Conservation (phyloP, 2,329 filamentous ascomycete species). For the Arachnopeziza araneosa region DNA sequence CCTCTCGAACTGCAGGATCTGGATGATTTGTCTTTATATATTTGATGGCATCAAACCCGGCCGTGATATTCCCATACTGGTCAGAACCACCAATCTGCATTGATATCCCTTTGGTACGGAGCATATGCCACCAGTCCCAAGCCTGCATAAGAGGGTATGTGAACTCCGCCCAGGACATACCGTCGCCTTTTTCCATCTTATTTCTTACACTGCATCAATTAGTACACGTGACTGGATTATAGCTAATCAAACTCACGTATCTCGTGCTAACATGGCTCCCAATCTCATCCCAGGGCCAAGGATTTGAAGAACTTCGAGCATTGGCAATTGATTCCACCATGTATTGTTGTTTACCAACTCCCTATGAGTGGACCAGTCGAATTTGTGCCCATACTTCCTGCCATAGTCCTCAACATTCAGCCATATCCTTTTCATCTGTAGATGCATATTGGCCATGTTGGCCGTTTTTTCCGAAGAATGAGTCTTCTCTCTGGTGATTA, state of each 20-base stretch:
- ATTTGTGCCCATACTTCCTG: constrained; percentile 57
- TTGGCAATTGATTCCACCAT: constrained; percentile 70
- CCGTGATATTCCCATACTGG: constrained; percentile 92
- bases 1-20: constrained; percentile 38
- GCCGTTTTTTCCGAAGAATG: constrained; percentile 47
- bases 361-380: constrained; percentile 62
- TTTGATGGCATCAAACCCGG: constrained; percentile 82
- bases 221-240: constrained; percentile 1
- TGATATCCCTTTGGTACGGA: constrained; percentile 59
- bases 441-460: constrained; percentile 64
- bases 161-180: constrained; percentile 93
- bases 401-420: constrained; percentile 63
- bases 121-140: constrained; percentile 95
- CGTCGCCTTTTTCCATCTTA: constrained; percentile 77
- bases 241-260: constrained; percentile 58
- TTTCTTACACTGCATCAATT: constrained; percentile 56
- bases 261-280: constrained; percentile 80
- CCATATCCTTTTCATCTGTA: constrained; percentile 69
- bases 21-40: constrained; percentile 57
- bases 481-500: constrained; percentile 53
- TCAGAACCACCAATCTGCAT: constrained; percentile 94
- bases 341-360: constrained; percentile 73
- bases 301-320: constrained; percentile 70
- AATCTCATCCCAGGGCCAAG: constrained; percentile 71
- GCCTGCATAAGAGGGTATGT: constrained; percentile 88